phyloP scores from a whole-genome alignment of 108 stramenopile genomes.

The Cyclotella choctawhatcheeana region DNA sequence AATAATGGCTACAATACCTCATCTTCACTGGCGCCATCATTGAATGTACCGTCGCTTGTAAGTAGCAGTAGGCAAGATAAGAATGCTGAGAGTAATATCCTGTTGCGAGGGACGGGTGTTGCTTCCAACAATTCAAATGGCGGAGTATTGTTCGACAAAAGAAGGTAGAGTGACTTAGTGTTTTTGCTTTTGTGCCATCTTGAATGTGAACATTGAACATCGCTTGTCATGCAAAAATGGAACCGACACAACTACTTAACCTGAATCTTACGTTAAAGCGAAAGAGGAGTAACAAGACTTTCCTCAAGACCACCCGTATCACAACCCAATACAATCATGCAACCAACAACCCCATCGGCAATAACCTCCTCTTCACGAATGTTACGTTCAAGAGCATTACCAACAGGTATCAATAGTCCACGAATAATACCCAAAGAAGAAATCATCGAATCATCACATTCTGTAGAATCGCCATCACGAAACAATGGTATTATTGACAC shows the following conservation, averaged over 20 bases:
- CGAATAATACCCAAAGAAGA: background rate
- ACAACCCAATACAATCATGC: background rate
- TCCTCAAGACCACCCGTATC: slow-evolving; percentile 8
- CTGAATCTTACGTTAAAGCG: background rate
- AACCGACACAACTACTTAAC: too few relatives aligned
- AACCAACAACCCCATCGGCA: background rate
- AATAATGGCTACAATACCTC: too few relatives aligned
- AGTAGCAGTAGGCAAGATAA: too few relatives aligned
- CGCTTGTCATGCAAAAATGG: background rate
- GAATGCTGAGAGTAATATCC: too few relatives aligned
- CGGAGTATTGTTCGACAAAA: too few relatives aligned
- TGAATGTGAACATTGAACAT: background rate
- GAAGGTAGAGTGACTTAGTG: too few relatives aligned
- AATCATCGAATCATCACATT: background rate
- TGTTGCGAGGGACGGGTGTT: too few relatives aligned
- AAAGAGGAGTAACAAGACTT: background rate
- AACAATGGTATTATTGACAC: background rate
- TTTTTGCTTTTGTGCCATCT: background rate
- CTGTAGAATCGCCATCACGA: background rate
- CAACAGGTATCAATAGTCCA: background rate
- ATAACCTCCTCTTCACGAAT: background rate
- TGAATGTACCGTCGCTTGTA: too few relatives aligned
- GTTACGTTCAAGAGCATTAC: background rate
- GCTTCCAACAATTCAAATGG: too few relatives aligned
- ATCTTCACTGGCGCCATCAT: too few relatives aligned